These are phyloP conservation scores for Colletotrichum sp. DNA, from an alignment of 2,329 filamentous ascomycete genomes.

Conservation along the genomic window DNA sequence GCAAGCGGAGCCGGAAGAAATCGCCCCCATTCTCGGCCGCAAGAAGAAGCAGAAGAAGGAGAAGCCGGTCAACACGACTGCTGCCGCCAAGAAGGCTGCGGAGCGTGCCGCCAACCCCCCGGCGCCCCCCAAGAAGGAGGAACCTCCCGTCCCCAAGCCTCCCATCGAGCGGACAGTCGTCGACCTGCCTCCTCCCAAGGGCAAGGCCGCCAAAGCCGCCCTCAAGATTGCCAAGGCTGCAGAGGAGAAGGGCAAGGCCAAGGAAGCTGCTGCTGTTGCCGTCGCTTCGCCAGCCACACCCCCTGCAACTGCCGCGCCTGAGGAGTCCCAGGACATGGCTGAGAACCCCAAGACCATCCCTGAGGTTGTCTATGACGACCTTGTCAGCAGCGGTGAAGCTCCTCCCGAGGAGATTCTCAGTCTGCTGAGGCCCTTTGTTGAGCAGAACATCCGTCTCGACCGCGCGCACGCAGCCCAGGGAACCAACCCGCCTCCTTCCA, in stretches of 20 bases:
- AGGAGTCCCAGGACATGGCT: conserved; percentile 12
- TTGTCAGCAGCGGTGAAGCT: neutral
- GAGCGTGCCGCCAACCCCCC: conserved; percentile 2
- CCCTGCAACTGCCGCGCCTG: neutral
- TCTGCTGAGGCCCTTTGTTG: conserved; percentile 40
- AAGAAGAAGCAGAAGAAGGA: conserved; percentile 90
- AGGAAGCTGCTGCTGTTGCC: neutral
- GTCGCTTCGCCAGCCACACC: neutral
- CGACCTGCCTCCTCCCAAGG: conserved; percentile 22
- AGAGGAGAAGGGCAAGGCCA: conserved; percentile 22
- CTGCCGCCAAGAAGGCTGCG: conserved; percentile 18
- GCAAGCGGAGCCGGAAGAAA: conserved; percentile 60
- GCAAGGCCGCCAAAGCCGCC: conserved; percentile 25
- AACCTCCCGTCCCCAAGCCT: conserved; percentile 14
- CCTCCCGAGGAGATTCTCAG: conserved; percentile 35
- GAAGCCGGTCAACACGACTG: conserved; percentile 40
- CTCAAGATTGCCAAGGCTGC: conserved; percentile 22
- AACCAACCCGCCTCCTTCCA: conserved; percentile 24
- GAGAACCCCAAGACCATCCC: conserved; percentile 20
- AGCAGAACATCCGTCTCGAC: conserved; percentile 16
- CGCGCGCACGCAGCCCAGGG: neutral
- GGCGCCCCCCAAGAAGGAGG: conserved; percentile 22
- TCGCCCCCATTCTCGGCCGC: conserved; percentile 76
- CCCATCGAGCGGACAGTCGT: conserved; percentile 28
- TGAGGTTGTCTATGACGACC: conserved; percentile 17